Base-by-base conservation (phyloP, 352 stramenopile species). In the Globisporangium heterothallicum region DNA sequence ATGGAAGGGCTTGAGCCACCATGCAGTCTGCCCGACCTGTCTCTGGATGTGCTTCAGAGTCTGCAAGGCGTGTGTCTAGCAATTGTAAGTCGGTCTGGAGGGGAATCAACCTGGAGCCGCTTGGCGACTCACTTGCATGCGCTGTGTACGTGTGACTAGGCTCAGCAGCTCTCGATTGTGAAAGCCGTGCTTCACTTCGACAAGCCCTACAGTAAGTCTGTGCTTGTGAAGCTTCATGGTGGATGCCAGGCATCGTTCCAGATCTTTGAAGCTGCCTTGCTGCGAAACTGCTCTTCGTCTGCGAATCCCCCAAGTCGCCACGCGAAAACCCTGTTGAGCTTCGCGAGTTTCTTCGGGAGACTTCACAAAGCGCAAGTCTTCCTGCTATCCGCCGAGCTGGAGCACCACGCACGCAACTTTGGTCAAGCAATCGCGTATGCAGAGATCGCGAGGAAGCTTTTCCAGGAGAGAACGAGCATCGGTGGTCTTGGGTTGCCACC, bases 91-190 rank as follows among this genome's bases (percentile, higher is more conserved):
- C 2, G 12, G n/a, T n/a, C n/a, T n/a, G n/a, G n/a, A n/a, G n/a
- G n/a, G n/a, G n/a, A n/a, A n/a, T n/a, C n/a, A n/a, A n/a, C n/a
- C n/a, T n/a, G n/a, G n/a, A n/a, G n/a, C n/a, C n/a, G n/a, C n/a
- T n/a, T n/a, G n/a, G n/a, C n/a, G n/a, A n/a, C n/a, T n/a, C n/a
- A n/a, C n/a, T n/a, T n/a, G n/a, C n/a, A n/a, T n/a, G n/a, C n/a
- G n/a, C n/a, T n/a, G n/a, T n/a, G n/a, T n/a, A n/a, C n/a, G 12
- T 42, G n/a, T 29, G 40, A 36, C 4, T 38, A 72, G 69, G 66
- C 69, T 0, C 66, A 78, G 18, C 69, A 78, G 21, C 55, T 78
- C 13, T 66, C 69, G 7, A 70, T 78, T 34, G 58, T 74, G 24
- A 72, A 70, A 19, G 63, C 66, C 1, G 48, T 62, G 1, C 38